Evolutionary conservation across 2,329 filamentous ascomycete species (phyloP), one percentile per base, ranked within the genome.

Genomic region (Fusarium sp.): DNA sequence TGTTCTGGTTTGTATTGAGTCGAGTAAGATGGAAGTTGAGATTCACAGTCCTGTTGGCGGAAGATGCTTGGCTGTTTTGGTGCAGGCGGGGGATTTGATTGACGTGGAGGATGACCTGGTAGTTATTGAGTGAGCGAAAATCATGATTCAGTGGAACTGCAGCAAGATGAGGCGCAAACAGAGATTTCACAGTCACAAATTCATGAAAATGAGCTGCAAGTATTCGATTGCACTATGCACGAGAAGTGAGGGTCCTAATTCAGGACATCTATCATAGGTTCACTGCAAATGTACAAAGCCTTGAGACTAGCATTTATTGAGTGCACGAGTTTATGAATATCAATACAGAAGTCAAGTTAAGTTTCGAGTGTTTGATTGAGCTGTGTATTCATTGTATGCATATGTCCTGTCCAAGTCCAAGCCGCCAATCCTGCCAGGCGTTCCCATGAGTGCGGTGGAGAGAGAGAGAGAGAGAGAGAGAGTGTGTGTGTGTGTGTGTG

Each of bases 11-110:
- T 82, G 72, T 70, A 73, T 82, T 28, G 80, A 82, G 65, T 81
- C 80, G n/a, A 81, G 79, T 57, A 82, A 82, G 75, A 82, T 82
- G 81, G 81, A 82, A 56, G 69, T 82, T n/a, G 77, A 80, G 47
- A 79, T 82, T 55, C 72, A 68, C n/a, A 81, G 79, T 42, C 78
- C 76, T 2, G 55, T 73, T 0, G 60, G 51, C 24, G 81, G 81
- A 7, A 76, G 20, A 38, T 78, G 80, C 44, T 70, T 65, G 28
- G 68, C 62, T 36, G 71, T 80, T n/a, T 56, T 78, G 38, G 76
- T 79, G 3, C 64, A 58, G 30, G 73, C 75, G 33, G 80, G 81
- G 1, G 77, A 79, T 30, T 62, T 82, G 42, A 72, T 82, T 26
- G 78, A 78, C 56, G 75, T 76, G 24, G 74, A 74, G 22, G 75